These are phyloP conservation scores for Quercus wislizeni DNA, from an alignment of 306 rosid species.

Conservation along the genomic window DNA sequence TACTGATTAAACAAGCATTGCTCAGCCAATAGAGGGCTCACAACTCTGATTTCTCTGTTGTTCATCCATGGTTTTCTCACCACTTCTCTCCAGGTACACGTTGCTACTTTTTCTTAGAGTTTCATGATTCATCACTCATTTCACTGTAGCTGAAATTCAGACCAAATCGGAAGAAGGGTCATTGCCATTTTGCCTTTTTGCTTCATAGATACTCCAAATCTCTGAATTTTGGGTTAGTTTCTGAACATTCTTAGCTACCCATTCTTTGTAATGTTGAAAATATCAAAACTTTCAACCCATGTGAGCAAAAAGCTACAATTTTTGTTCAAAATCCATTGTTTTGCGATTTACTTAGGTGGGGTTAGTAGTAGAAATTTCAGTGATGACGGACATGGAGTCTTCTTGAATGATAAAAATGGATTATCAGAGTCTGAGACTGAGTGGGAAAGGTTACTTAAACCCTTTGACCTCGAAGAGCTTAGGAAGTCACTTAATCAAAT, in stretches of 20 bases:
- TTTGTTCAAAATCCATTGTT: slow-evolving; percentile 38
- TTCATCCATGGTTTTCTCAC: not conserved
- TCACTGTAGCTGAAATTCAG: not conserved
- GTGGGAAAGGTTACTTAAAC: slow-evolving; percentile 84
- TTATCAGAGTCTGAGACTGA: slow-evolving; percentile 55
- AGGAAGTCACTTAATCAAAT: slow-evolving; percentile 48
- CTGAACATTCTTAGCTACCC: not conserved
- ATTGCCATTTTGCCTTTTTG: not conserved
- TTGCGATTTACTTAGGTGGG: slow-evolving; percentile 40
- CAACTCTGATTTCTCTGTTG: no score
- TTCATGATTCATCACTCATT: not conserved
- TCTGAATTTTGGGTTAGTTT: not conserved
- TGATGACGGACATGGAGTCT: not conserved
- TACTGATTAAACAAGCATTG: no score
- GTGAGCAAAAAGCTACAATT: slow-evolving; percentile 23
- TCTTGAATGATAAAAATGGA: slow-evolving; percentile 15
- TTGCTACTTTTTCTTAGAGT: not conserved
- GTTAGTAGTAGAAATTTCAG: slow-evolving; percentile 18
- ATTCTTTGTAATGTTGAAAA: slow-evolving; percentile 39
- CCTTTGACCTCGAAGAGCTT: slow-evolving; percentile 75
- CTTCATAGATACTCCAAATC: not conserved
- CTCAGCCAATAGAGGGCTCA: no score
- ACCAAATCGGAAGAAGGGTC: not conserved
- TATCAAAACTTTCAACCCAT: slow-evolving; percentile 27
- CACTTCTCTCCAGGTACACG: not conserved